phyloP scores from a whole-genome alignment of 495 filamentous ascomycete species.

The Tricharina praecox region DNA sequence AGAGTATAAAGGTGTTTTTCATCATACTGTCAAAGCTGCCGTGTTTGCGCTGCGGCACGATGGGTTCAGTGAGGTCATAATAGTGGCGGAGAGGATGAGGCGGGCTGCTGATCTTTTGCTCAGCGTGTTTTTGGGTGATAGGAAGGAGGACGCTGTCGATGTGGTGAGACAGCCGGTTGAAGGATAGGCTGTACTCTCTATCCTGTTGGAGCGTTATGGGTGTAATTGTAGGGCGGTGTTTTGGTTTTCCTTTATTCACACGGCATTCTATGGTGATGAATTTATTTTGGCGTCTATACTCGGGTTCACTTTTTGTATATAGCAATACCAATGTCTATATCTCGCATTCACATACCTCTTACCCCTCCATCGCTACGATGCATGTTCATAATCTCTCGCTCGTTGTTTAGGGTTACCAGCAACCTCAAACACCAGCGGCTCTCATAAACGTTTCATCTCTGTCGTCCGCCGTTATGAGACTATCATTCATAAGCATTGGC shows the following conservation, averaged over 20 bases:
- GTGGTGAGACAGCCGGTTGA: neutral
- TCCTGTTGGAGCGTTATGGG: neutral
- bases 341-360: no score
- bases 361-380: no score
- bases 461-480: slow-evolving; percentile 4
- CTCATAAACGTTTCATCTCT: no score
- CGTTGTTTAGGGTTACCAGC: no score
- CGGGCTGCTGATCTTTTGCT: slow-evolving; percentile 15
- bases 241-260: neutral
- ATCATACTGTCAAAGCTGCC: slow-evolving; percentile 21
- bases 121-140: slow-evolving; percentile 11
- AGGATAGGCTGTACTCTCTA: neutral
- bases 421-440: no score
- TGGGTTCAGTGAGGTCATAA: neutral
- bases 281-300: no score
- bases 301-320: no score
- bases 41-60: slow-evolving; percentile 13
- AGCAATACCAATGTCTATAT: no score
- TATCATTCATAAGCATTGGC: neutral
- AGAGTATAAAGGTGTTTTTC: slow-evolving; percentile 23
- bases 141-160: neutral
- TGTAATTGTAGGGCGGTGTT: neutral
- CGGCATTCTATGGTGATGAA: neutral
- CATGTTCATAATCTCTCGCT: no score
- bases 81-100: slow-evolving; percentile 13